Conservation (phyloP, 768 basidiomycete species). For the Termitomyces sp. region DNA sequence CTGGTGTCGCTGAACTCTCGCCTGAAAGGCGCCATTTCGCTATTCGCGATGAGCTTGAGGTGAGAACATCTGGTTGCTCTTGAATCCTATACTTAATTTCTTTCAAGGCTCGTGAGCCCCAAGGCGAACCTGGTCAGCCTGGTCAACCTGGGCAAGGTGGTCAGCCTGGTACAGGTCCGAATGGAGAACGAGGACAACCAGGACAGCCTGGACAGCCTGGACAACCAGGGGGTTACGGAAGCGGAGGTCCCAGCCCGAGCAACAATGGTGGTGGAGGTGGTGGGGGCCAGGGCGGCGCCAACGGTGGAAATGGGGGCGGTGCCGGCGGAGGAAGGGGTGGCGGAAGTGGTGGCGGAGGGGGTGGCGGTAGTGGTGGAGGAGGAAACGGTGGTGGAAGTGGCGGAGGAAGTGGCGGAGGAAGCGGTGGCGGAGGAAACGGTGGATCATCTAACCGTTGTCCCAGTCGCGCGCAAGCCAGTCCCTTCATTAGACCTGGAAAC, state of each 20-base stretch:
- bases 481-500: constrained; percentile 4
- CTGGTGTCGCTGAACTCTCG: background rate
- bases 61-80: background rate
- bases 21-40: background rate
- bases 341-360: background rate
- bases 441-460: constrained; percentile 2
- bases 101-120: constrained; percentile 2
- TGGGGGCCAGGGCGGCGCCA: constrained; percentile 1
- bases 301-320: constrained; percentile 3
- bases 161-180: constrained; percentile 1
- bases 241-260: background rate
- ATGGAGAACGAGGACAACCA: constrained; percentile 6
- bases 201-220: constrained; percentile 12
- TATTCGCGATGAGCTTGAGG: background rate
- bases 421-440: background rate
- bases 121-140: constrained; percentile 9
- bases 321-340: constrained; percentile 1
- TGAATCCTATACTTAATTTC: background rate
- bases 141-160: constrained; percentile 9
- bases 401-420: background rate
- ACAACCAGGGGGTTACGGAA: constrained; percentile 6
- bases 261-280: constrained; percentile 5
- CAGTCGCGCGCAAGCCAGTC: background rate
- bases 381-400: background rate
- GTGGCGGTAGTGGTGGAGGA: background rate